phyloP scores from a whole-genome alignment of 176 grass and related monocot genomes.

The Rhynchospora tenuis region DNA sequence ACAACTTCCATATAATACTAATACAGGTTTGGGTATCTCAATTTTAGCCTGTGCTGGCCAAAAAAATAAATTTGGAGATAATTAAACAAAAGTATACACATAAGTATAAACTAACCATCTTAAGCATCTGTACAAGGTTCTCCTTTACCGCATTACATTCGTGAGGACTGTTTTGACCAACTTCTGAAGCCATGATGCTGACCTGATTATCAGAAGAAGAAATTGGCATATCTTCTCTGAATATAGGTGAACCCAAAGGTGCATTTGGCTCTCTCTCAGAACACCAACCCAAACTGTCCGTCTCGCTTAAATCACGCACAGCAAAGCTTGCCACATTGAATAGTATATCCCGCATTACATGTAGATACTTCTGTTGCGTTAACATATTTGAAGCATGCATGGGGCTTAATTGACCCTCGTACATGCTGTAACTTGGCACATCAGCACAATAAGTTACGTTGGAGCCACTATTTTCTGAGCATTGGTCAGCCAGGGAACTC shows the following conservation, averaged over 20 bases:
- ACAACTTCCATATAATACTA: neutral
- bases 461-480: conserved; percentile 55
- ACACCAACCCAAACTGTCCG: neutral
- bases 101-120: conserved; percentile 44
- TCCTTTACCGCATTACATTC: conserved; percentile 29
- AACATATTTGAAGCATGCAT: conserved; percentile 44
- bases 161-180: conserved; percentile 14
- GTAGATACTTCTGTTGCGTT: conserved; percentile 41
- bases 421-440: neutral
- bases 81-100: conserved; percentile 7
- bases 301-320: conserved; percentile 31
- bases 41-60: neutral
- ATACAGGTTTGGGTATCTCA: neutral
- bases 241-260: conserved; percentile 24
- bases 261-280: conserved; percentile 22
- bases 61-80: neutral
- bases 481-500: conserved; percentile 33
- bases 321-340: conserved; percentile 42
- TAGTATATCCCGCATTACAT: conserved; percentile 53
- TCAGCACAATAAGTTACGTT: conserved; percentile 34
- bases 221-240: conserved; percentile 16
- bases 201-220: conserved; percentile 23
- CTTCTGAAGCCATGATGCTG: neutral
- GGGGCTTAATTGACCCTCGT: conserved; percentile 14
- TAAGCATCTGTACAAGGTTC: conserved; percentile 53